Evolutionary conservation across 495 filamentous ascomycete species (phyloP).

Genomic region (Xylaria scruposa): DNA sequence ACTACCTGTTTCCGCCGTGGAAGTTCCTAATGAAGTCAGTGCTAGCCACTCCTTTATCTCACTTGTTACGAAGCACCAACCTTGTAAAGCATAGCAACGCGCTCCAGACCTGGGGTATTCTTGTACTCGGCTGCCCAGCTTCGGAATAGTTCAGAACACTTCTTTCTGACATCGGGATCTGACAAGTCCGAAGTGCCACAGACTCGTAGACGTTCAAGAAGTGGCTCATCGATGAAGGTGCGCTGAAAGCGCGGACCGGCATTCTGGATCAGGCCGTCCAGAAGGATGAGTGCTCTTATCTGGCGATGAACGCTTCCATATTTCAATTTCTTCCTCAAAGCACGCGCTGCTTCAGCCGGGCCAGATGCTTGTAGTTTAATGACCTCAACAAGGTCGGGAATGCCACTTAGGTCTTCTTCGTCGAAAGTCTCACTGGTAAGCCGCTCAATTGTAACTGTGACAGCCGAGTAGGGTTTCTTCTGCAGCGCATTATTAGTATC

Average conservation of each 20-base stretch:
- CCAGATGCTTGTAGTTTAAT: slow-evolving; percentile 88
- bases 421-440: slow-evolving; percentile 89
- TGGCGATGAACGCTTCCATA: slow-evolving; percentile 94
- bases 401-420: slow-evolving; percentile 87
- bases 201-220: slow-evolving; percentile 90
- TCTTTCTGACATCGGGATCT: slow-evolving; percentile 82
- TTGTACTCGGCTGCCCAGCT: slow-evolving; percentile 89
- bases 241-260: slow-evolving; percentile 88
- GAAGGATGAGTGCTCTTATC: slow-evolving; percentile 84
- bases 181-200: slow-evolving; percentile 84
- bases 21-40: slow-evolving; percentile 51
- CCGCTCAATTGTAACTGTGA: slow-evolving; percentile 92
- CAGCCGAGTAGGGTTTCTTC: slow-evolving; percentile 93
- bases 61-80: slow-evolving; percentile 35
- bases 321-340: slow-evolving; percentile 97
- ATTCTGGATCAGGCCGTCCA: slow-evolving; percentile 95
- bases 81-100: slow-evolving; percentile 80
- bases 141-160: slow-evolving; percentile 83
- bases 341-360: slow-evolving; percentile 87
- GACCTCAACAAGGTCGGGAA: slow-evolving; percentile 92
- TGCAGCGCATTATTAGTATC: slow-evolving; percentile 44
- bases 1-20: slow-evolving; percentile 61
- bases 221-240: slow-evolving; percentile 86
- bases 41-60: neutral
- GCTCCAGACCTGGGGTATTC: slow-evolving; percentile 77